A percentile compares a stretch with the other conserved stretches of the same genome.
Evolutionary conservation across 2,329 filamentous ascomycete species (phyloP).

Genomic region (Cercospora zeina): DNA sequence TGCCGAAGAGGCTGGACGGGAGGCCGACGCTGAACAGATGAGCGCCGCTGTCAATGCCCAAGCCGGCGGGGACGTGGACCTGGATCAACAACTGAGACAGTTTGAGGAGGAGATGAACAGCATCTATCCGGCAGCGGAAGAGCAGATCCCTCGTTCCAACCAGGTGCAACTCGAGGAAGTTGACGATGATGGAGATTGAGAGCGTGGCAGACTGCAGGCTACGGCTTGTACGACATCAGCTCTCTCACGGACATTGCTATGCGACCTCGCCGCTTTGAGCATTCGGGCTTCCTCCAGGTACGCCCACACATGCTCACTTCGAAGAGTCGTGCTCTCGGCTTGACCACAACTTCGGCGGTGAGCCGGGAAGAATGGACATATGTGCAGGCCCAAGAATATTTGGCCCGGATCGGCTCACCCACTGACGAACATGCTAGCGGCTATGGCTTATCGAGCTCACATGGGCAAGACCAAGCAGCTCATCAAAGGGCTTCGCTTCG

Average conservation of each 20-base stretch:
- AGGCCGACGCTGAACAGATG: conserved; percentile 29
- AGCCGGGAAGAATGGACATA: not conserved
- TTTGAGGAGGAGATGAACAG: conserved; percentile 41
- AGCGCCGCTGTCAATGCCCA: conserved; percentile 37
- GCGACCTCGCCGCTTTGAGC: too few species aligned
- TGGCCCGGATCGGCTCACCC: not conserved
- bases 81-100: conserved; percentile 45
- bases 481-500: not conserved
- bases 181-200: conserved; percentile 46
- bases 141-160: conserved; percentile 19
- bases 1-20: conserved; percentile 36
- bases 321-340: not conserved
- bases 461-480: not conserved
- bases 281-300: too few species aligned
- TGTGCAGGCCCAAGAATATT: not conserved
- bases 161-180: conserved; percentile 52
- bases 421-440: not conserved
- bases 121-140: conserved; percentile 37
- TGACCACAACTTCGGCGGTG: not conserved
- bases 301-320: too few species aligned
- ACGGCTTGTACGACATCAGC: not conserved
- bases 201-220: not conserved
- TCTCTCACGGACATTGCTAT: not conserved
- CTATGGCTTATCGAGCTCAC: not conserved
- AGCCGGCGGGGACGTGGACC: conserved; percentile 42